These are phyloP conservation scores for Dendrobium huoshanense DNA, from an alignment of 106 monocot species.

Conservation along the genomic window DNA sequence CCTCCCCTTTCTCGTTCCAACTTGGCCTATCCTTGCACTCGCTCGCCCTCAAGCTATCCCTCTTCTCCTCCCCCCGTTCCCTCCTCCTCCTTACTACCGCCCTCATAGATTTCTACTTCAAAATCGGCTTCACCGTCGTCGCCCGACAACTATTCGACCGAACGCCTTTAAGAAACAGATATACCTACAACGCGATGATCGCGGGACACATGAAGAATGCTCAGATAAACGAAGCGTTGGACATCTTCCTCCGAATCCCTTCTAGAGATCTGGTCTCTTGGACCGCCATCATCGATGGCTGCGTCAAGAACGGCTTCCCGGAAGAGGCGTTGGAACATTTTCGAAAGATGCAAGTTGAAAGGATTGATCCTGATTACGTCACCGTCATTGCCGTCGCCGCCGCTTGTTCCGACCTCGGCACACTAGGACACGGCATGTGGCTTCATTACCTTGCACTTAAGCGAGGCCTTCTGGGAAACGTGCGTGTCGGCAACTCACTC, in stretches of 20 bases:
- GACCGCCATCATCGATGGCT: conserved; percentile 51
- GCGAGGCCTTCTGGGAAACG: conserved; percentile 13
- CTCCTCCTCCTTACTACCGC: conserved; percentile 27
- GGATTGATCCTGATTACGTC: conserved; percentile 44
- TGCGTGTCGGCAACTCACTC: conserved; percentile 35
- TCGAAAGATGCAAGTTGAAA: conserved; percentile 18
- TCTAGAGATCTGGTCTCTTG: conserved; percentile 33
- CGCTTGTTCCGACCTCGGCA: conserved; percentile 37
- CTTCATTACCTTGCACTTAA: conserved; percentile 26
- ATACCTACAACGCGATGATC: conserved; percentile 43
- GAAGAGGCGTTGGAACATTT: conserved; percentile 42
- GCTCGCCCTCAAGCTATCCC: conserved; percentile 19
- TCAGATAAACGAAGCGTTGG: conserved; percentile 18
- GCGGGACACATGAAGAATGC: conserved; percentile 32
- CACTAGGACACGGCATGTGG: conserved; percentile 41
- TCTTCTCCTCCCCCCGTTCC: not conserved
- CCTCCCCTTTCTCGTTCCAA: conserved; percentile 16
- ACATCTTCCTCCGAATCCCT: conserved; percentile 22
- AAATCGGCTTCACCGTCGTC: conserved; percentile 13
- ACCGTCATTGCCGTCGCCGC: conserved; percentile 27
- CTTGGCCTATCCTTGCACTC: conserved; percentile 25
- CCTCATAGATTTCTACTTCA: conserved; percentile 27
- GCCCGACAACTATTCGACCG: conserved; percentile 42
- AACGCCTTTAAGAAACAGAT: conserved; percentile 25
- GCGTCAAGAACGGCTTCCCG: conserved; percentile 38